These are phyloP conservation scores for Penicillium sp. DNA, from an alignment of 2,329 filamentous ascomycete species.

Conservation along the genomic window DNA sequence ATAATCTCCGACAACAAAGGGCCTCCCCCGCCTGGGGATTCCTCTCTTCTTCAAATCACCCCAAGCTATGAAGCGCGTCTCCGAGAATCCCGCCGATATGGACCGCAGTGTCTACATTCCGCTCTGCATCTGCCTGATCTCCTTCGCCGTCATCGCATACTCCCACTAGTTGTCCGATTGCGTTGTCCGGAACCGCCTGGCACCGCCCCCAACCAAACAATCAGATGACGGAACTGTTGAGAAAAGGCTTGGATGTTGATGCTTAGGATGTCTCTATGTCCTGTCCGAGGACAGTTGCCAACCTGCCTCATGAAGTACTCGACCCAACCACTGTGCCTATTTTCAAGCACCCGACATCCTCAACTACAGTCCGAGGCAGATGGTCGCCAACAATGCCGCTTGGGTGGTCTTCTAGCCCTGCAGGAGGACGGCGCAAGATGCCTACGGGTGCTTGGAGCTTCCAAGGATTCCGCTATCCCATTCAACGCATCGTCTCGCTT, in stretches of 20 bases:
- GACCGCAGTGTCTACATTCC: constrained; percentile 38
- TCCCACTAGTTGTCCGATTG: constrained; percentile 25
- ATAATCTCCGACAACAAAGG: constrained; percentile 2
- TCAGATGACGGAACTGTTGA: neutral
- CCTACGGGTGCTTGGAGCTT: no score
- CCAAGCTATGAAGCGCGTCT: constrained; percentile 15
- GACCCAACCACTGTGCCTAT: no score
- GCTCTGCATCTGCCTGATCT: constrained; percentile 38
- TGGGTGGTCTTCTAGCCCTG: no score
- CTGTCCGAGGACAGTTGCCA: no score
- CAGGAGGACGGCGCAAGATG: no score
- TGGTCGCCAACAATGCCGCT: no score
- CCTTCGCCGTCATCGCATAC: constrained; percentile 39
- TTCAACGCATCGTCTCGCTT: no score
- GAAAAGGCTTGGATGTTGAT: neutral
- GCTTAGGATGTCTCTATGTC: neutral
- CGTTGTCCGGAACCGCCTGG: constrained; percentile 6
- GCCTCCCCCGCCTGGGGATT: neutral
- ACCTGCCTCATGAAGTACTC: no score
- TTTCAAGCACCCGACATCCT: no score
- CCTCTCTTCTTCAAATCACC: neutral
- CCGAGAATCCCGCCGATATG: constrained; percentile 25
- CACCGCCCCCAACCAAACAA: neutral
- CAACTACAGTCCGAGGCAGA: no score
- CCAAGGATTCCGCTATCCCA: no score